These are phyloP conservation scores for Eustoma russellianum DNA, from an alignment of 257 asterid genomes.

Conservation along the genomic window DNA sequence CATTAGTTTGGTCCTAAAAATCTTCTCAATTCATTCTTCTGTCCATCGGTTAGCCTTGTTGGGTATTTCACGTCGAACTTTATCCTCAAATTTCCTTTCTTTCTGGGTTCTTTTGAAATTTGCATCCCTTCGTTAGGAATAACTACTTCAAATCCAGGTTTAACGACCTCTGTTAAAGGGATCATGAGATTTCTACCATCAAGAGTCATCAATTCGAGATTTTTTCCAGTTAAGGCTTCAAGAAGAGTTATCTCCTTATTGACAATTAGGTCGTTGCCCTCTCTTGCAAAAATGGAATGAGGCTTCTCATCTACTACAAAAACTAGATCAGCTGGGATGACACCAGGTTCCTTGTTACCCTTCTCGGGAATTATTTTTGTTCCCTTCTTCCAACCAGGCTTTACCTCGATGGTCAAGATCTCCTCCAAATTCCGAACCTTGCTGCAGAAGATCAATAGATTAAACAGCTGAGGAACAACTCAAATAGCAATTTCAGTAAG, in stretches of 20 bases:
- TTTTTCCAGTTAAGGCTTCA: slow-evolving; percentile 81
- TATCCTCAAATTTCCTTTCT: slow-evolving; percentile 65
- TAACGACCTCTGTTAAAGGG: slow-evolving; percentile 62
- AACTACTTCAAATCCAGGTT: slow-evolving; percentile 70
- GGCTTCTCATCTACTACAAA: slow-evolving; percentile 82
- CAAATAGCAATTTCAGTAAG: too few relatives aligned
- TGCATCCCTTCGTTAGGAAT: slow-evolving; percentile 95
- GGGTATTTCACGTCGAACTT: slow-evolving; percentile 84
- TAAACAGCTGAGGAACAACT: too few relatives aligned
- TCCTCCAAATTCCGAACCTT: slow-evolving; percentile 50
- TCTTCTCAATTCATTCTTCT: slow-evolving; percentile 65
- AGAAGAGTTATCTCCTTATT: slow-evolving; percentile 70
- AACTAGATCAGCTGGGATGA: slow-evolving; percentile 75
- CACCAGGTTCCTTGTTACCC: slow-evolving; percentile 90
- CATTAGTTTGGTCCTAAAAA: slow-evolving; percentile 58
- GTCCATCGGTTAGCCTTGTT: slow-evolving; percentile 54
- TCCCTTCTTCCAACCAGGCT: slow-evolving; percentile 97
- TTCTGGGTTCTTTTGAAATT: slow-evolving; percentile 67
- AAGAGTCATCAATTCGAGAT: slow-evolving; percentile 52
- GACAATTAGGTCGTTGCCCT: slow-evolving; percentile 63
- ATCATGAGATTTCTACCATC: slow-evolving; percentile 60
- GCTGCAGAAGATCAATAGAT: slow-evolving; percentile 37
- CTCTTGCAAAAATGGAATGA: slow-evolving; percentile 57
- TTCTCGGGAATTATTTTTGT: slow-evolving; percentile 91
- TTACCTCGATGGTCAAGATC: slow-evolving; percentile 73